Evolutionary conservation across 1,284 basidiomycete species (phyloP).

Genomic region (Neotropicomus parvogracilis): DNA sequence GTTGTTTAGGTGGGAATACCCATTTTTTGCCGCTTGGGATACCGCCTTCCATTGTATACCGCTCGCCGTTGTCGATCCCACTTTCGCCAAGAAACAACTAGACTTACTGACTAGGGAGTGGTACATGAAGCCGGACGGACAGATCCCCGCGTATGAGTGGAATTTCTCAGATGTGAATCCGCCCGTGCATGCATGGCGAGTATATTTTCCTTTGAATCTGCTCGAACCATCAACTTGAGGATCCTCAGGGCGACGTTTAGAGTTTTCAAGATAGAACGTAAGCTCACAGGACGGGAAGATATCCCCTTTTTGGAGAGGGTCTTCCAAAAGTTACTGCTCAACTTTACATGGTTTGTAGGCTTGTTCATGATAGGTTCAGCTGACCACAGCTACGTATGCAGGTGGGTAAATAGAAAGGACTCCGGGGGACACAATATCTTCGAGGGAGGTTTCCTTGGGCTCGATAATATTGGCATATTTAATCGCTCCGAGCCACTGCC

Average conservation of each 20-base stretch:
- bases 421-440: slow-evolving; percentile 93
- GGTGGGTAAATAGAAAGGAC: slow-evolving; percentile 99
- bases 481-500: slow-evolving; percentile 96
- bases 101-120: slow-evolving; percentile 95
- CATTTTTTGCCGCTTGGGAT: slow-evolving; percentile 94
- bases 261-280: slow-evolving; percentile 97
- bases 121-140: slow-evolving; percentile 99
- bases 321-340: slow-evolving; percentile 95
- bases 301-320: slow-evolving; percentile 92
- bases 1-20: slow-evolving; percentile 84
- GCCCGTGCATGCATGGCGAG: slow-evolving; percentile 91
- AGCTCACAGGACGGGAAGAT: slow-evolving; percentile 89
- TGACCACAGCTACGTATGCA: slow-evolving; percentile 28
- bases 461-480: slow-evolving; percentile 98
- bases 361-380: neutral
- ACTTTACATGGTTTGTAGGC: slow-evolving; percentile 83
- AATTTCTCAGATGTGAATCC: slow-evolving; percentile 97
- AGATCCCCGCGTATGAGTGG: slow-evolving; percentile 98
- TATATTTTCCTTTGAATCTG: neutral
- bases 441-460: slow-evolving; percentile 95
- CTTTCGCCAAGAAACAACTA: slow-evolving; percentile 96
- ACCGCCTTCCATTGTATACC: slow-evolving; percentile 99
- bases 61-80: slow-evolving; percentile 90
- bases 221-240: neutral
- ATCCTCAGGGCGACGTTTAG: slow-evolving; percentile 84